Evolutionary conservation across 495 filamentous ascomycete species (phyloP), one percentile per base, ranked within the genome.

Genomic region (Chaetomidium leptoderma): DNA sequence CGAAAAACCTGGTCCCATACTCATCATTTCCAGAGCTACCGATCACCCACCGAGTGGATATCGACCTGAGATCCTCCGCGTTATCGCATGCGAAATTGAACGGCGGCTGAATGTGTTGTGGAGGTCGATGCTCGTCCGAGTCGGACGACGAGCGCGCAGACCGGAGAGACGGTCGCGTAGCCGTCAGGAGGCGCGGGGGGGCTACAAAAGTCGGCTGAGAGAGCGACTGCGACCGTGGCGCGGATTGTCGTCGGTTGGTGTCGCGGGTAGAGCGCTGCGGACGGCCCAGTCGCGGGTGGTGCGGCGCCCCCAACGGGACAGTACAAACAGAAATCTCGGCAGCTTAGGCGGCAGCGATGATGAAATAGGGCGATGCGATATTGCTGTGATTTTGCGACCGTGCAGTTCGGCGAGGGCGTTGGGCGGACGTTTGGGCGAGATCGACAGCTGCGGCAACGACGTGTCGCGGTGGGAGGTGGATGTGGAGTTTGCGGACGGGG

Each of bases 1-100:
- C 68, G 84, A 78, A 74, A 85, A 90, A 54, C 80, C 74, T 69
- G 85, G 84, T 66, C 80, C 78, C 76, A 90, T 85, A 66, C 83
- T 82, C 83, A 87, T 87, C 81, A 81, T 82, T 63, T 74, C 73
- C 69, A 39, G 50, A 45, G 58, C 37, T 68, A 74, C 69, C 76
- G 71, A 76, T 54, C 72, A 78, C 70, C 76, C 77, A 78, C 77
- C 46, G 58, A 67, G 76, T 76, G 76, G 76, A 78, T 74, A 73
- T 74, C 74, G 75, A 78, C 75, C 55, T 55, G 55, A 26, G 49
- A 44, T 56, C 51, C 55, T 62, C 53, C 54, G 63, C 64, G 61
- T 59, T 74, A 73, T 78, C 67, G 73, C 77, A 78, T 78, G 66
- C 75, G 73, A 73, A 65, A 64, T 36, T 53, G 47, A 37, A 35